Evolutionary conservation across 495 filamentous ascomycete species (phyloP), one percentile per base, ranked within the genome.

Genomic region (Copromyces sp.): DNA sequence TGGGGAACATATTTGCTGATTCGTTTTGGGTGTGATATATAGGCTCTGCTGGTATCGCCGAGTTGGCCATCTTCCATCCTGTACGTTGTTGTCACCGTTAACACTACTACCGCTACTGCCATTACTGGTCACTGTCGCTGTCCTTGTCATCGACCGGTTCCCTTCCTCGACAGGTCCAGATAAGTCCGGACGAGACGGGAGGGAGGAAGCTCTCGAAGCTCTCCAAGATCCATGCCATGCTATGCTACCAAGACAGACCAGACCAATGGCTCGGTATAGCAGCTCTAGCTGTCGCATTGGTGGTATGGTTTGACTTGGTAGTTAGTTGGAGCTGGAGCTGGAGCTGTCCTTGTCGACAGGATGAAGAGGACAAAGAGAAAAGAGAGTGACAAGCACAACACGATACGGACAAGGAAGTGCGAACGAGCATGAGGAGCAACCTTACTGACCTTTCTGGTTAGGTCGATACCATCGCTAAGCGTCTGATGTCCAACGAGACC

Each of bases 391-490:
- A n/a, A n/a, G n/a, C n/a, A n/a, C 12, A 20, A 53, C 42, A 69
- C 70, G 39, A 72, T 68, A 29, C 16, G n/a, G 9, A 32, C 35
- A 32, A 9, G 14, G 7, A 35, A 32, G 14, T 35, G 14, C 12
- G 53, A 65, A 65, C 24, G 53, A 65, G 37, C 3, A 65, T 17
- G 3, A 37, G 5, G 14, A 65, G 29, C 24, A 65, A 40, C 4
- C 39, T 37, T 17, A 44, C 68, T 77, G 69, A 77, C 81, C 24
- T n/a, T 81, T 72, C 29, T n/a, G 37, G 16, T n/a, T 8, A 95
- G 93, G 93, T 99, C 82, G 95, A 99, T 82, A 99, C 95, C 53
- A 97, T 93, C 72, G 94, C 95, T 68, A 99, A 99, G 86, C 93
- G 95, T 68, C 89, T 99, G 83, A 99, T 99, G 95, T 97, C 94